Evolutionary conservation across 2,329 filamentous ascomycete species (phyloP).

Genomic region (Penicillium sp.): DNA sequence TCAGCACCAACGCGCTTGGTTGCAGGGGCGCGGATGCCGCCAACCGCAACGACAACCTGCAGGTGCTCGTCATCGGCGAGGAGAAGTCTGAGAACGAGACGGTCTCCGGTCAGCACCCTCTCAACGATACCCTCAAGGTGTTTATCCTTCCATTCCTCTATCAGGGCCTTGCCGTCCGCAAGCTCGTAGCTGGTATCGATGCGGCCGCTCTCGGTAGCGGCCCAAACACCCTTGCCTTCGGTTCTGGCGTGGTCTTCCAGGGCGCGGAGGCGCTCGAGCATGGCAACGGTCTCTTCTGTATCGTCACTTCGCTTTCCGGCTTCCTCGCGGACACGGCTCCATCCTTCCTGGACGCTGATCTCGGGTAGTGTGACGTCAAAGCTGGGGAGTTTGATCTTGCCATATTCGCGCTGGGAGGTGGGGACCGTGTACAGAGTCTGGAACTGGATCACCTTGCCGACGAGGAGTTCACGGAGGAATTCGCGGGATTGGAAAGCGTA

Average conservation of each 20-base stretch:
- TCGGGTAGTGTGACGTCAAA: constrained; percentile 80
- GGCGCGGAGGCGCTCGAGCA: constrained; percentile 77
- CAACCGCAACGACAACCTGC: constrained; percentile 86
- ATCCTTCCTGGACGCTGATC: constrained; percentile 82
- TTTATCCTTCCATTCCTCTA: constrained; percentile 84
- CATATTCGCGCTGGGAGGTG: constrained; percentile 83
- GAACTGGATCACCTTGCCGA: constrained; percentile 88
- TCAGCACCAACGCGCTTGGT: constrained; percentile 84
- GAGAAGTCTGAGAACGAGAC: constrained; percentile 81
- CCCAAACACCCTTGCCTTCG: constrained; percentile 83
- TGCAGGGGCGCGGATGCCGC: constrained; percentile 86
- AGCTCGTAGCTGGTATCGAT: constrained; percentile 85
- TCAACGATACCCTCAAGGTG: constrained; percentile 86
- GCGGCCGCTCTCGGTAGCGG: constrained; percentile 62
- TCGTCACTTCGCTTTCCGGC: constrained; percentile 85
- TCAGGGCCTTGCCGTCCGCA: constrained; percentile 73
- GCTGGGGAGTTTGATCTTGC: constrained; percentile 71
- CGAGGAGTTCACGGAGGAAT: constrained; percentile 79
- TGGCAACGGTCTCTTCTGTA: constrained; percentile 70
- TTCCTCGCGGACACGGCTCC: constrained; percentile 92
- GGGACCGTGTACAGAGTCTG: constrained; percentile 86
- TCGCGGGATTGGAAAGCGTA: constrained; percentile 95
- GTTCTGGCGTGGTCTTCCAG: constrained; percentile 78
- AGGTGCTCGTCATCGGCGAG: constrained; percentile 82
- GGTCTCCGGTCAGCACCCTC: constrained; percentile 88